Evolutionary conservation across 228 moss, liverwort and hornwort genomes (phyloP).

Genomic region (Sphagnum fallax): DNA sequence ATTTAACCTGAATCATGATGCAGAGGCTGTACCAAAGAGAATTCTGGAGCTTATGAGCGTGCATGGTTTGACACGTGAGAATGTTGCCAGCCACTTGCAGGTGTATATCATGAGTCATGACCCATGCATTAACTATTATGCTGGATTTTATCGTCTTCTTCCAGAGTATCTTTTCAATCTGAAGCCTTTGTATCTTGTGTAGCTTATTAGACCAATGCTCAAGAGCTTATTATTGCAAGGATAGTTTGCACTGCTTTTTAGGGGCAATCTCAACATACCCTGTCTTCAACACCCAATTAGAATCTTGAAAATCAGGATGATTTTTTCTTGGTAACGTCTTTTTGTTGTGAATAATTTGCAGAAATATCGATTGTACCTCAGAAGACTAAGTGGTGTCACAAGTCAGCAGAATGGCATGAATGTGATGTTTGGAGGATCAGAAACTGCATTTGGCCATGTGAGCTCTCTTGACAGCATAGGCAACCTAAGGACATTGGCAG

Average conservation of each 20-base stretch:
- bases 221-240: neutral
- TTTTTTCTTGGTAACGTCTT: too few relatives aligned
- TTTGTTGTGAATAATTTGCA: conserved; percentile 2
- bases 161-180: too few relatives aligned
- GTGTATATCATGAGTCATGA: conserved; percentile 6
- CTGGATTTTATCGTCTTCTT: too few relatives aligned
- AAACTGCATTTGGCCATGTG: conserved; percentile 32
- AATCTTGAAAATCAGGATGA: too few relatives aligned
- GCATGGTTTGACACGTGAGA: conserved; percentile 66
- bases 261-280: too few relatives aligned
- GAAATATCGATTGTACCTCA: conserved; percentile 65
- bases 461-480: conserved; percentile 41
- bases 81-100: conserved; percentile 72
- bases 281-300: too few relatives aligned
- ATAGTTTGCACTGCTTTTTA: too few relatives aligned
- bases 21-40: conserved; percentile 74
- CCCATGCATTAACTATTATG: too few relatives aligned
- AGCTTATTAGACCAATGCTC: neutral
- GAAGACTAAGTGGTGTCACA: conserved; percentile 54
- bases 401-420: conserved; percentile 39
- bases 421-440: conserved; percentile 46
- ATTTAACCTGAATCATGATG: neutral
- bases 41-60: conserved; percentile 72
- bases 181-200: too few relatives aligned
- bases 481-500: conserved; percentile 19